These are phyloP conservation scores for Penstemon davidsonii DNA, from an alignment of 257 asterid species.

Conservation along the genomic window DNA sequence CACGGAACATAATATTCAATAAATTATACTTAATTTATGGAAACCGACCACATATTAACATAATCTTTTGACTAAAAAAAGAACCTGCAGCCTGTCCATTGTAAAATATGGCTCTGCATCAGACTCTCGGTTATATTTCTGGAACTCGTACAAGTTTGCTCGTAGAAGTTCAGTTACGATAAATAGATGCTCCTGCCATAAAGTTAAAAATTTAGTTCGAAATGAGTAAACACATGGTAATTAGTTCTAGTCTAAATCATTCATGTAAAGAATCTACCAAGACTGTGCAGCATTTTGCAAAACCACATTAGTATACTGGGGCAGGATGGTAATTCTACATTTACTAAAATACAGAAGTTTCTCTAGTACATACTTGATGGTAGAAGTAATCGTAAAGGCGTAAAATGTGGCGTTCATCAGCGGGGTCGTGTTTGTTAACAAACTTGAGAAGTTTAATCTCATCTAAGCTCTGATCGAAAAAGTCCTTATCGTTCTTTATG, in stretches of 20 bases:
- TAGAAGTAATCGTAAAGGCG: constrained; percentile 90
- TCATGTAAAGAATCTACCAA: neutral
- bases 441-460: constrained; percentile 88
- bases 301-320: neutral
- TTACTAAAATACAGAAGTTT: neutral
- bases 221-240: too few relatives aligned
- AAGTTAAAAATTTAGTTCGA: neutral
- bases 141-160: constrained; percentile 88
- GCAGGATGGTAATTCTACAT: neutral
- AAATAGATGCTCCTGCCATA: constrained; percentile 76
- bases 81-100: constrained; percentile 75
- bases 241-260: too few relatives aligned
- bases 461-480: constrained; percentile 88
- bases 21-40: too few relatives aligned
- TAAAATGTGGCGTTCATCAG: constrained; percentile 71
- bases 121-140: constrained; percentile 78
- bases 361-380: constrained; percentile 59
- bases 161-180: constrained; percentile 88
- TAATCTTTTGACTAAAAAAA: neutral
- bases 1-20: constrained; percentile 23
- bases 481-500: constrained; percentile 88
- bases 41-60: too few relatives aligned
- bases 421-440: constrained; percentile 86
- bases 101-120: constrained; percentile 80
- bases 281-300: neutral